Percentiles rank a stretch among this genome's conserved stretches.
Conservation (phyloP, 805 yeast genomes). For the Nakazawaea wyomingensis region DNA sequence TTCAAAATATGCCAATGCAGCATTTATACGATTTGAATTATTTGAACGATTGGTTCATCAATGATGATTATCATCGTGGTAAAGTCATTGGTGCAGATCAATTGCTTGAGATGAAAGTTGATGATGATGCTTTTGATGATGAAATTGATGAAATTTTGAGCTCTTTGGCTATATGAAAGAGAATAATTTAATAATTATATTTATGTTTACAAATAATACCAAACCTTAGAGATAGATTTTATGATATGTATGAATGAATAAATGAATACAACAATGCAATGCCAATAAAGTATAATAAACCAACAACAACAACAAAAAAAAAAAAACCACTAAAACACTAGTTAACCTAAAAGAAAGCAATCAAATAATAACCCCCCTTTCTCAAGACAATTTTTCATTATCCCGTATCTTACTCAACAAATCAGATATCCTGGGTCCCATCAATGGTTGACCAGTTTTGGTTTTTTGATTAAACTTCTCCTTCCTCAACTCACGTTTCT, state of each 20-base stretch:
- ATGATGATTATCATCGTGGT: neutral
- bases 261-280: no score
- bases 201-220: no score
- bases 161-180: no score
- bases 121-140: neutral
- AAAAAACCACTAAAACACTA: no score
- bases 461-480: slow-evolving; percentile 47
- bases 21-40: neutral
- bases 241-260: no score
- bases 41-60: neutral
- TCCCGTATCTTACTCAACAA: slow-evolving; percentile 63
- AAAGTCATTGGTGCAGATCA: neutral
- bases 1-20: neutral
- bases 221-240: no score
- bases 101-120: neutral
- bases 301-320: no score
- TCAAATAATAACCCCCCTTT: no score
- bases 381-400: no score
- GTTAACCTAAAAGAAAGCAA: no score
- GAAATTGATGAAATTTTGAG: neutral
- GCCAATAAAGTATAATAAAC: no score
- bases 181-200: no score
- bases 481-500: slow-evolving; percentile 38
- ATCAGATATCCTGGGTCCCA: slow-evolving; percentile 83
- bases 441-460: slow-evolving; percentile 75